These are phyloP conservation scores for Guadua angustifolia DNA, from an alignment of 176 grass and related monocot genomes.

Conservation along the genomic window DNA sequence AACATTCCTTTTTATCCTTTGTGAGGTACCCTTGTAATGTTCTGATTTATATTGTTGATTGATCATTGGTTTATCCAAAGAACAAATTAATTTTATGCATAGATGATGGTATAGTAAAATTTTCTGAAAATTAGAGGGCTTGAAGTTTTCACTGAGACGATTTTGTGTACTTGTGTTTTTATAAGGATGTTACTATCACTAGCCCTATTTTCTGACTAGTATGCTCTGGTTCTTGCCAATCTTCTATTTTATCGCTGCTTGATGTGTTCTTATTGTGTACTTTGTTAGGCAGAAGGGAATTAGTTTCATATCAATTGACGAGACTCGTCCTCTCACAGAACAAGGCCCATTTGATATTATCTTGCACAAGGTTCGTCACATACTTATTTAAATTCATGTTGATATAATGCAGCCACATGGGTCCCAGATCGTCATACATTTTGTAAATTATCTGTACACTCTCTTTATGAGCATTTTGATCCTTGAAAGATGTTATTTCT, in stretches of 20 bases:
- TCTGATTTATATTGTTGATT: neutral
- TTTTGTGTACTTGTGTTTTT: neutral
- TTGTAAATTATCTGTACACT: neutral
- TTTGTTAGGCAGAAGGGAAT: slow-evolving; percentile 88
- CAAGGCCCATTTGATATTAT: slow-evolving; percentile 98
- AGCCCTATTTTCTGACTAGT: neutral
- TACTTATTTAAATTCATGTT: neutral
- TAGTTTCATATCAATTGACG: slow-evolving; percentile 78
- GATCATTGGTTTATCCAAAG: neutral
- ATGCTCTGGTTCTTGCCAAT: slow-evolving; percentile 10
- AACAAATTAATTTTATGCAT: neutral
- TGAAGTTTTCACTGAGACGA: neutral
- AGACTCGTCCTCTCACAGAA: slow-evolving; percentile 60
- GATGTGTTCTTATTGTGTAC: neutral
- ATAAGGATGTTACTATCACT: neutral
- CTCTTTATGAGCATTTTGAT: slow-evolving; percentile 7
- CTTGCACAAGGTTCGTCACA: slow-evolving; percentile 81
- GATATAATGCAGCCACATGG: neutral
- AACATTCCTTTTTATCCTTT: slow-evolving; percentile 18
- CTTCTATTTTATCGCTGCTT: slow-evolving; percentile 4
- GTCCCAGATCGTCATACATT: neutral
- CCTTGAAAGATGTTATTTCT: slow-evolving; percentile 7
- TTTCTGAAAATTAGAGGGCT: neutral
- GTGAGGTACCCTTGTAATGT: neutral
- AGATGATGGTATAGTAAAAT: neutral